A percentile compares a stretch with the other conserved stretches of the same genome.
These are phyloP conservation scores for Eucalyptus fibrosa DNA, from an alignment of 345 rosid species.

Conservation along the genomic window DNA sequence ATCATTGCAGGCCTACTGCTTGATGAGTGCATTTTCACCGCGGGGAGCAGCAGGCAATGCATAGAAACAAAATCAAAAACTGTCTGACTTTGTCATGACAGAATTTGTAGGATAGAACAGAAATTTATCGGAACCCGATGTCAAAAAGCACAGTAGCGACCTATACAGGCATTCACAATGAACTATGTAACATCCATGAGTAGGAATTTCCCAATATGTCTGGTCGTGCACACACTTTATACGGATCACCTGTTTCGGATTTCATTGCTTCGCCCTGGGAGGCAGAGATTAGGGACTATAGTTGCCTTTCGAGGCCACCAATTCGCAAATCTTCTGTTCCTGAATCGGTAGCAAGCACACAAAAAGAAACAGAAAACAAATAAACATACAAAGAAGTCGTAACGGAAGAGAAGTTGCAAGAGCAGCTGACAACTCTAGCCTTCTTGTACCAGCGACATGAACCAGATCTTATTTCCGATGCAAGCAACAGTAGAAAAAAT, in stretches of 20 bases:
- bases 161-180: not conserved
- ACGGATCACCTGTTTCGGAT: slow-evolving; percentile 43
- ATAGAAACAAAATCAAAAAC: not conserved
- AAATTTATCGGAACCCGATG: not conserved
- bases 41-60: not conserved
- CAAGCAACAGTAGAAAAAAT: not conserved
- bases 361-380: not conserved
- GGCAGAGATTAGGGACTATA: slow-evolving; percentile 49
- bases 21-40: not conserved
- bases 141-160: not conserved
- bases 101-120: not conserved
- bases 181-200: not conserved
- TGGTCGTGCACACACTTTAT: not conserved
- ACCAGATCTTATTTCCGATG: not conserved
- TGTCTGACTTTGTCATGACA: not conserved
- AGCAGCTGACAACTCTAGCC: not conserved
- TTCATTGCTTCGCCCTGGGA: slow-evolving; percentile 75
- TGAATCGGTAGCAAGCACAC: not conserved
- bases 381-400: not conserved
- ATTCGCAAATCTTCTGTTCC: slow-evolving; percentile 23
- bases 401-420: not conserved
- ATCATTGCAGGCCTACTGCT: not conserved
- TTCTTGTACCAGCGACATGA: not conserved
- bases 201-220: not conserved
- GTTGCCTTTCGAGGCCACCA: slow-evolving; percentile 61